Evolutionary conservation across 148 eudicot species (phyloP).

Genomic region (Chenopodium suecicum): DNA sequence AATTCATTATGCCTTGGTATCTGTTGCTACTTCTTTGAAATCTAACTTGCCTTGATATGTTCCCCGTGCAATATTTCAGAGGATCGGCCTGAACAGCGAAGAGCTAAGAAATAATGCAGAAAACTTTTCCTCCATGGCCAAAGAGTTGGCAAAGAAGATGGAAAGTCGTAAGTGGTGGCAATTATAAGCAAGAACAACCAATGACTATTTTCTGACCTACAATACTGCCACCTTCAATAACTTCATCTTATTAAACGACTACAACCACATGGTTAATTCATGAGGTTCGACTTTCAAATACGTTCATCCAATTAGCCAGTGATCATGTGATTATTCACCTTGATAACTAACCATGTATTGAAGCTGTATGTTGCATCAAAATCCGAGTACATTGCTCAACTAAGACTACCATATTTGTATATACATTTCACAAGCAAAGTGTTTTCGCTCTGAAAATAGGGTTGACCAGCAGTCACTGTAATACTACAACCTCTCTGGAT

Average conservation of each 20-base stretch:
- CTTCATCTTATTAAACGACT: background rate
- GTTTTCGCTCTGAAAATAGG: too few species aligned
- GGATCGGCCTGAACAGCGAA: slow-evolving; percentile 59
- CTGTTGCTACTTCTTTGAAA: background rate
- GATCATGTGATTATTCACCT: background rate
- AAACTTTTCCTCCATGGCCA: slow-evolving; percentile 77
- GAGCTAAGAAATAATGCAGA: slow-evolving; percentile 79
- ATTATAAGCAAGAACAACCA: slow-evolving; percentile 24
- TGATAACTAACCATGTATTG: background rate
- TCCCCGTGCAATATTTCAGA: slow-evolving; percentile 38
- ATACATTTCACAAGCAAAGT: background rate
- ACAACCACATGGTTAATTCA: background rate
- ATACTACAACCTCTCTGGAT: background rate
- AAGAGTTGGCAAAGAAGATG: slow-evolving; percentile 75
- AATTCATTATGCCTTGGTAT: background rate
- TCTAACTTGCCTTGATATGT: background rate
- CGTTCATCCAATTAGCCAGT: background rate
- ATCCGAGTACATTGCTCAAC: background rate
- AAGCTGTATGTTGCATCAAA: background rate
- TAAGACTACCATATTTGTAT: background rate
- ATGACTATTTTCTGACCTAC: background rate
- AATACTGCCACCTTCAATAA: background rate
- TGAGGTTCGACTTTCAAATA: background rate
- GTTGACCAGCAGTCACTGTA: background rate
- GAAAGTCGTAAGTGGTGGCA: slow-evolving; percentile 96